Evolutionary conservation across 257 asterid genomes (phyloP).

Genomic region (Salvia hispanica): DNA sequence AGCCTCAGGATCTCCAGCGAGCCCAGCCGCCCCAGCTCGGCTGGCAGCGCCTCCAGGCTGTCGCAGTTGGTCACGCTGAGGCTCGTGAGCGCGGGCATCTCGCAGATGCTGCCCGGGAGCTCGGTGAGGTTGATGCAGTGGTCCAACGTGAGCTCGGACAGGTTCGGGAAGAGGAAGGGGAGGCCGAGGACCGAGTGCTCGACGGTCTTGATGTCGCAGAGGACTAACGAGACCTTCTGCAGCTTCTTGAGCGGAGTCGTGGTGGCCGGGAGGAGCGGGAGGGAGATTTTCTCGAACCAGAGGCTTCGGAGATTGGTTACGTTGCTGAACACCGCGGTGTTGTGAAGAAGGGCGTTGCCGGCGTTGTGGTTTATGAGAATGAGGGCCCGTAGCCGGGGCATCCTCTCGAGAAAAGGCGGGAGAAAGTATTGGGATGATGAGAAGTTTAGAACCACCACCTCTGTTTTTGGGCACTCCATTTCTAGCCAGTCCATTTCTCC

Average conservation of each 20-base stretch:
- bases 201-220: constrained; percentile 59
- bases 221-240: constrained; percentile 64
- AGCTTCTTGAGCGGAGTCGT: constrained; percentile 61
- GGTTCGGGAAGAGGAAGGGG: constrained; percentile 72
- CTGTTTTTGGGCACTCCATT: constrained; percentile 85
- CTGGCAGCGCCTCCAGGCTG: constrained; percentile 64
- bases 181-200: constrained; percentile 50
- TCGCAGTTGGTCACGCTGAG: constrained; percentile 86
- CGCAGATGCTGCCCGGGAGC: constrained; percentile 61
- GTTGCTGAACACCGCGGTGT: constrained; percentile 60
- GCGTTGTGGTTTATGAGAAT: constrained; percentile 67
- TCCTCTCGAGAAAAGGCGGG: constrained; percentile 72
- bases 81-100: constrained; percentile 62
- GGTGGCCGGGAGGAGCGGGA: constrained; percentile 65
- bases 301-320: constrained; percentile 75
- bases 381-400: constrained; percentile 82
- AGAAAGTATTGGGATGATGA: constrained; percentile 60
- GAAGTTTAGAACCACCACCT: constrained; percentile 81
- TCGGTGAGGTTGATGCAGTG: constrained; percentile 78
- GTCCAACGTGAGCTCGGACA: constrained; percentile 78
- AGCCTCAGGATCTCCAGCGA: constrained; percentile 59
- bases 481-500: constrained; percentile 68
- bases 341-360: constrained; percentile 53
- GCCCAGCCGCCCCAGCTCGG: constrained; percentile 54
- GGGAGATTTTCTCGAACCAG: constrained; percentile 72